Evolutionary conservation across 306 rosid species (phyloP).

Genomic region (Dicorynia guianensis): DNA sequence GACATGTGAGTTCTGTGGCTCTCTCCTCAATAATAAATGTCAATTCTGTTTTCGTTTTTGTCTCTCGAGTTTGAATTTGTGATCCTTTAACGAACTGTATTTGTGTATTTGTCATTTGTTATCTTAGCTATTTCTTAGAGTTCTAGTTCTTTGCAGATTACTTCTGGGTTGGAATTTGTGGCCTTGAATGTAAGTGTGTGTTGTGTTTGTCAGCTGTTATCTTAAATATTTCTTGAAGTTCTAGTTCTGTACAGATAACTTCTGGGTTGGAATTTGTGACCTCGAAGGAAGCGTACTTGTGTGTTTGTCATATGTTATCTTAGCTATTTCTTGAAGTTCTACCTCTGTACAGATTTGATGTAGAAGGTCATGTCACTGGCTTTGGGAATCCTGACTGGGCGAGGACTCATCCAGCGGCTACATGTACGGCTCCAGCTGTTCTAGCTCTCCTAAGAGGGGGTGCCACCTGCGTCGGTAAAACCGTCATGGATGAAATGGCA

Average conservation of each 20-base stretch:
- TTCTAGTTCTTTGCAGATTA: too few relatives aligned
- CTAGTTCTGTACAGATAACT: constrained; percentile 47
- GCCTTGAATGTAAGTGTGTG: too few relatives aligned
- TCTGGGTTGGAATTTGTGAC: constrained; percentile 27
- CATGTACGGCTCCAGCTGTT: constrained; percentile 76
- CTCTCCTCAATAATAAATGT: constrained; percentile 1
- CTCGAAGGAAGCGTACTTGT: constrained; percentile 15
- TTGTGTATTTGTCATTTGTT: neutral
- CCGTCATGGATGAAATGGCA: constrained; percentile 98
- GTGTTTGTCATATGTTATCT: neutral
- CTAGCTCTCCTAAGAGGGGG: constrained; percentile 69
- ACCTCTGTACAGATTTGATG: constrained; percentile 68
- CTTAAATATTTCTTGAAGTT: too few relatives aligned
- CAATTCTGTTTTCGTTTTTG: neutral
- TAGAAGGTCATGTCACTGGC: constrained; percentile 79
- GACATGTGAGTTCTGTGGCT: constrained; percentile 67
- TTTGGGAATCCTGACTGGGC: constrained; percentile 95
- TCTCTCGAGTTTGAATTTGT: too few relatives aligned
- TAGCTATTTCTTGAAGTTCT: neutral
- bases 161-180: too few relatives aligned
- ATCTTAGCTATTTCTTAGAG: neutral
- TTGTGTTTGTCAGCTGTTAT: too few relatives aligned
- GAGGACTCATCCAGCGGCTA: constrained; percentile 83
- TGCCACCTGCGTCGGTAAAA: constrained; percentile 83
- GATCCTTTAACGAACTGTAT: too few relatives aligned